Conservation (phyloP, 306 rosid genomes). For the Argentina anserina region DNA sequence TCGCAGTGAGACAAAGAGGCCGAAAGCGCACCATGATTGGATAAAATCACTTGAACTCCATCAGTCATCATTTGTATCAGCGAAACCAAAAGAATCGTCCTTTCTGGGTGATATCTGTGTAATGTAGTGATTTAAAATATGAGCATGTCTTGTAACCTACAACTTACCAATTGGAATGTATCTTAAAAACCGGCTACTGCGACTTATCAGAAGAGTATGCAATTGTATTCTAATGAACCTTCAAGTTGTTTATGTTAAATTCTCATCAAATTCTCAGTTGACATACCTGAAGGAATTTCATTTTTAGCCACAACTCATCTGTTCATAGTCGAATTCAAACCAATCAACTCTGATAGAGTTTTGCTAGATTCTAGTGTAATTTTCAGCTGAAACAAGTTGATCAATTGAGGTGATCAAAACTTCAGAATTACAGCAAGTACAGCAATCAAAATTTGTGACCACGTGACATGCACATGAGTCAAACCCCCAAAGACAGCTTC, state of each 20-base stretch:
- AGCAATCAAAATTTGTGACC: not conserved
- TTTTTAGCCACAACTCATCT: no score
- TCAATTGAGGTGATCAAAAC: no score
- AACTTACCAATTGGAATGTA: not conserved
- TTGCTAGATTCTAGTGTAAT: not conserved
- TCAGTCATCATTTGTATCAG: slow-evolving; percentile 1
- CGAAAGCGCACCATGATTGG: slow-evolving; percentile 96
- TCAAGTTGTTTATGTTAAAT: not conserved
- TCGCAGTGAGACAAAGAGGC: slow-evolving; percentile 81
- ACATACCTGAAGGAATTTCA: not conserved
- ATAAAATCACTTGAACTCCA: slow-evolving; percentile 42
- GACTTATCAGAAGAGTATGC: not conserved
- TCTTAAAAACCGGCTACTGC: not conserved
- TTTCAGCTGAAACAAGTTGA: no score
- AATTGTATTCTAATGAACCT: not conserved
- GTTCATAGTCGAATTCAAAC: not conserved
- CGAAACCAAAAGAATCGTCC: not conserved
- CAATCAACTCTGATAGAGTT: not conserved
- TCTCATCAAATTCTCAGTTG: not conserved
- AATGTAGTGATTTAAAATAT: not conserved
- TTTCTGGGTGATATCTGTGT: not conserved
- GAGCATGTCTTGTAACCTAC: not conserved
- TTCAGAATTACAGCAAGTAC: no score
- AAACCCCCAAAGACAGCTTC: not conserved
- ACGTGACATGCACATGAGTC: not conserved